These are phyloP conservation scores for Aspergillus pseudoviridinutans DNA, from an alignment of 2,329 filamentous ascomycete genomes.

Conservation along the genomic window DNA sequence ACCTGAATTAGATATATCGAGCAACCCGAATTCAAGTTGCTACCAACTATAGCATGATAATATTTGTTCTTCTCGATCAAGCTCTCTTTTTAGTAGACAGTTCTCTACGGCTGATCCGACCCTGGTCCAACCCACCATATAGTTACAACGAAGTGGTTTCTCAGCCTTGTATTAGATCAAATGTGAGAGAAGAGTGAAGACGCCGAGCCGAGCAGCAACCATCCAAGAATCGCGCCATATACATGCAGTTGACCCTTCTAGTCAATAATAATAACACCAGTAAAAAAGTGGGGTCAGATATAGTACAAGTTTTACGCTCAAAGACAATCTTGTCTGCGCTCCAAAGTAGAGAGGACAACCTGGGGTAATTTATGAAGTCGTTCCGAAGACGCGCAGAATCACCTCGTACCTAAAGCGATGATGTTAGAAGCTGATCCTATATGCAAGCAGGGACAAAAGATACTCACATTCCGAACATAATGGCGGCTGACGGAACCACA, in stretches of 20 bases:
- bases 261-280: background rate
- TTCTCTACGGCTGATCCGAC: background rate
- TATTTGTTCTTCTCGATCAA: background rate
- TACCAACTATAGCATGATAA: background rate
- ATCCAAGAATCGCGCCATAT: background rate
- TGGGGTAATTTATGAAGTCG: constrained; percentile 24
- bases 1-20: background rate
- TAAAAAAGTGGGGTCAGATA: background rate
- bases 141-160: background rate
- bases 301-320: constrained; percentile 1
- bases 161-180: background rate
- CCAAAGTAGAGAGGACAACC: background rate
- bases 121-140: background rate
- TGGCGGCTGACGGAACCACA: constrained; percentile 86
- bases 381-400: constrained; percentile 31
- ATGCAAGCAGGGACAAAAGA: background rate
- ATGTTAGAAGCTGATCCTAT: constrained; percentile 28
- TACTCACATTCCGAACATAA: constrained; percentile 87
- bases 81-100: background rate
- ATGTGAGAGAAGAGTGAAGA: background rate
- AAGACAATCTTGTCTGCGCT: background rate
- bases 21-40: background rate
- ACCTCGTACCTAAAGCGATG: constrained; percentile 30
- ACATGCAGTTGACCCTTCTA: constrained; percentile 2
- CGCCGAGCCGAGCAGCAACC: background rate